Evolutionary conservation across 1,284 basidiomycete species (phyloP).

Genomic region (Phellopilus nigrolimitatus): DNA sequence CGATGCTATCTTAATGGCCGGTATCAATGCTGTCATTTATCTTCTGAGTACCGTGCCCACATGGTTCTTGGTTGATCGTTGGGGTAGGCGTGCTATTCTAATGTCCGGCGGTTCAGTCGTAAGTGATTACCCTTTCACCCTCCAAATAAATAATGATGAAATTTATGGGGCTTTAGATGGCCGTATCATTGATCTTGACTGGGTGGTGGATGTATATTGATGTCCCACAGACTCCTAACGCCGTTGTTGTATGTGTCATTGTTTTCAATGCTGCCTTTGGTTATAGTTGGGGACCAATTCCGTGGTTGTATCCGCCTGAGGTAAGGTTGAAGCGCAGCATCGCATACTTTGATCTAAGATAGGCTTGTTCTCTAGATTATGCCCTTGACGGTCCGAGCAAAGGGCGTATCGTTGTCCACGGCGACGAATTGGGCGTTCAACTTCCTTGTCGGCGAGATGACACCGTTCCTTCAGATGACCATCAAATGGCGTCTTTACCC

Average conservation of each 20-base stretch:
- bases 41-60: slow-evolving; percentile 78
- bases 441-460: slow-evolving; percentile 85
- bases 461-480: slow-evolving; percentile 83
- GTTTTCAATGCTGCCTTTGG: slow-evolving; percentile 95
- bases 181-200: slow-evolving; percentile 67
- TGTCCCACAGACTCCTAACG: slow-evolving; percentile 77
- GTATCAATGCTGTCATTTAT: slow-evolving; percentile 90
- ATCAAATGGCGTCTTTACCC: slow-evolving; percentile 94
- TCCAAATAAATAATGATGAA: slow-evolving; percentile 13
- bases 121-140: slow-evolving; percentile 28
- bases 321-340: slow-evolving; percentile 34
- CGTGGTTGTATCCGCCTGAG: slow-evolving; percentile 88
- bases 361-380: slow-evolving; percentile 62
- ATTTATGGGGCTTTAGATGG: slow-evolving; percentile 53
- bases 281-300: slow-evolving; percentile 76
- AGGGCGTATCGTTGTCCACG: slow-evolving; percentile 91
- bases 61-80: slow-evolving; percentile 93
- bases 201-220: slow-evolving; percentile 96
- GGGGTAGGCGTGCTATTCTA: slow-evolving; percentile 87
- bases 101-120: slow-evolving; percentile 88
- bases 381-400: slow-evolving; percentile 85
- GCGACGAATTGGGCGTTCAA: slow-evolving; percentile 86
- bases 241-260: slow-evolving; percentile 89
- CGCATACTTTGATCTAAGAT: background rate
- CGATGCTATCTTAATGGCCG: slow-evolving; percentile 95